Percentiles rank a stretch among this genome's conserved stretches.
Evolutionary conservation across 306 rosid genomes (phyloP).

Genomic region (Inga laurina): DNA sequence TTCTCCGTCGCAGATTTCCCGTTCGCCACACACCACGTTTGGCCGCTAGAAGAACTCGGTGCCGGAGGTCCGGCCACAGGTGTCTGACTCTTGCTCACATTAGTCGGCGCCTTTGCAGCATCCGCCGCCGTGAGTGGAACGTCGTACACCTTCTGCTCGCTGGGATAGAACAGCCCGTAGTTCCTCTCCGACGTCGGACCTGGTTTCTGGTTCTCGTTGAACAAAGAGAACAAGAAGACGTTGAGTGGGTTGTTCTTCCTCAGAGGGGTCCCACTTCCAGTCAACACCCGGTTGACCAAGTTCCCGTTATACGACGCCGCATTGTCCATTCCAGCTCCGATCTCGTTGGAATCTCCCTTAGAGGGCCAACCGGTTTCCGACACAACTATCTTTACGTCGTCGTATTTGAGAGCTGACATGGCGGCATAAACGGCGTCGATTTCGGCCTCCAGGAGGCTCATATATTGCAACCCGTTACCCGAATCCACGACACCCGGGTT

Average conservation of each 20-base stretch:
- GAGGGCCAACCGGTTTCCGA: slow-evolving; percentile 76
- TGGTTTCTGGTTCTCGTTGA: slow-evolving; percentile 53
- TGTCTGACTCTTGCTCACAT: slow-evolving; percentile 38
- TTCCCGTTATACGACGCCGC: slow-evolving; percentile 71
- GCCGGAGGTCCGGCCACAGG: neutral
- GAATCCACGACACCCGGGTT: slow-evolving; percentile 58
- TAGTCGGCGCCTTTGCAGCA: neutral
- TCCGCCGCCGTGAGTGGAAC: slow-evolving; percentile 39
- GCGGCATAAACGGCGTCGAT: slow-evolving; percentile 69
- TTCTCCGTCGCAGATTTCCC: slow-evolving; percentile 35
- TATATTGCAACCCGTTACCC: slow-evolving; percentile 52
- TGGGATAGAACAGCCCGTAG: slow-evolving; percentile 61
- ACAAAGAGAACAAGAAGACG: slow-evolving; percentile 55
- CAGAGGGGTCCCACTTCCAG: slow-evolving; percentile 50
- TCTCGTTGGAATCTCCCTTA: slow-evolving; percentile 51
- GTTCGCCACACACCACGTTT: slow-evolving; percentile 74
- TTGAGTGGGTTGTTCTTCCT: slow-evolving; percentile 38
- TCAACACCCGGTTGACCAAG: slow-evolving; percentile 46
- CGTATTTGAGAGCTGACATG: slow-evolving; percentile 44
- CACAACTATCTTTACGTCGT: slow-evolving; percentile 46
- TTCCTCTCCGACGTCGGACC: slow-evolving; percentile 70
- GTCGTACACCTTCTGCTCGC: slow-evolving; percentile 43
- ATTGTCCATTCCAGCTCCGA: slow-evolving; percentile 46
- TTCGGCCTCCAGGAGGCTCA: slow-evolving; percentile 53
- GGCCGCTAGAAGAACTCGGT: neutral